These are phyloP conservation scores for Diacronema lutheri DNA, from an alignment of 78 protist species.

Conservation along the genomic window DNA sequence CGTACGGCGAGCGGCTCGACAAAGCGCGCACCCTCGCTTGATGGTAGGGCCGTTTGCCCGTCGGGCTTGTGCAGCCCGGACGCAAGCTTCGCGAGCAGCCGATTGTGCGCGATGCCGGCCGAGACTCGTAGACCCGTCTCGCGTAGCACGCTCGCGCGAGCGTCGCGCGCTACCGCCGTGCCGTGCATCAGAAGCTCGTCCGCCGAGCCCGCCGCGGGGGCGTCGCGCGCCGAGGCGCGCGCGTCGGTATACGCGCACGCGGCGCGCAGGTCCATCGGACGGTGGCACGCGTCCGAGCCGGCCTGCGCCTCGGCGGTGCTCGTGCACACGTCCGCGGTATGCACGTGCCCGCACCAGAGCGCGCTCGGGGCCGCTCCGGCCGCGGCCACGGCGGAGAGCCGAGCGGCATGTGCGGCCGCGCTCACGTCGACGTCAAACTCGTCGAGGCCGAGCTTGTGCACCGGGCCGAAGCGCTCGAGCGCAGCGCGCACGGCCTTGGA, in stretches of 20 bases:
- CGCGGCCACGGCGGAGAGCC: background rate
- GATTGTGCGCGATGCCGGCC: conserved; percentile 29
- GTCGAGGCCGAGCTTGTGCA: conserved; percentile 6
- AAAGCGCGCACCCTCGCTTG: background rate
- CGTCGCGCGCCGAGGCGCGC: too few relatives aligned
- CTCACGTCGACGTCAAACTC: background rate
- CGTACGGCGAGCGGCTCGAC: conserved; percentile 8
- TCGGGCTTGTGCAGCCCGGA: conserved; percentile 41
- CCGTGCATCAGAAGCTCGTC: background rate
- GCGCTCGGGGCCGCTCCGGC: background rate
- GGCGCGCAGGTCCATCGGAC: conserved; percentile 35
- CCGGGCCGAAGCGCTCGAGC: background rate
- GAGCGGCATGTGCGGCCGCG: background rate
- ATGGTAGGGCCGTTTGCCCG: conserved; percentile 1
- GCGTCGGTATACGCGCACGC: too few relatives aligned
- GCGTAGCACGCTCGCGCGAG: background rate
- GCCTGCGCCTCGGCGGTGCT: background rate
- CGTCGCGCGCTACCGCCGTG: background rate
- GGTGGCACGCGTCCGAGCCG: background rate
- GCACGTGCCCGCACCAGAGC: background rate
- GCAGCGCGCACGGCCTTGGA: background rate
- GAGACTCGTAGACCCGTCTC: conserved; percentile 11
- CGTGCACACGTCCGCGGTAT: background rate
- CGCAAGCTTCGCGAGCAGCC: conserved; percentile 30
- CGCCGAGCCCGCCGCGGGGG: too few relatives aligned